Base-by-base conservation (phyloP, 1,139 yeast genomes). In the Candida sanyaensis region DNA sequence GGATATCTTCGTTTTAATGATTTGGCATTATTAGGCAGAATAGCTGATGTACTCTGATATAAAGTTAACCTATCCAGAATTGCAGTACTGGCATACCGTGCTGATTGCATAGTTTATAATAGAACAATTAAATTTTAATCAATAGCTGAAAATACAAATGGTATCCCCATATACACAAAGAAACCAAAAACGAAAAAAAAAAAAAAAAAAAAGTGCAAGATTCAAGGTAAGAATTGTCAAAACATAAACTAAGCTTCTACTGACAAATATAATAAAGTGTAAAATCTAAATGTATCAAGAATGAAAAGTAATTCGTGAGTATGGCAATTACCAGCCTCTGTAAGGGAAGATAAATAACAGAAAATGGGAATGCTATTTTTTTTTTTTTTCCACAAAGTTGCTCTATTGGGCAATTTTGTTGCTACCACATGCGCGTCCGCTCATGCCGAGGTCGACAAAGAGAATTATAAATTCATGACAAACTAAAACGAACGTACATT, bases 61-160 rank as follows among this genome's bases (percentile, higher is more conserved):
- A 71, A 55, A 46, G 64, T 63, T 43, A 70, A 54, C 21, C 71
- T 59, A 48, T 71, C 73, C 26, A 60, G 58, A 36, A 71, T 59
- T 13, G 67, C 71, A 21, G 69, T 71, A 40, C 57, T 57, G 21
- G 73, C 71, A 47, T 63, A 51, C 28, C 43, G 45, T 9, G 52
- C 54, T 17, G 54, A 51, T 24, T 38, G 42, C 49, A 48, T 44
- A n/a, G 21, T 28, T 28, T 27, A 4, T 4, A 26, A 2, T 29
- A 21, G 23, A 9, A 21, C 7, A 39, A 29, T 17, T 17, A 17
- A 17, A 17, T 17, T 17, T 17, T 17, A 3, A 17, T 3, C 21
- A 17, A 17, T 17, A 17, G 3, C 21, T 3, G 21, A 17, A 17
- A 17, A 29, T 30, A 13, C n/a, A 5, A 40, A 12, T 17, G 21